phyloP scores from a whole-genome alignment of 2,329 filamentous ascomycete genomes.

The Stylonectria norvegica region DNA sequence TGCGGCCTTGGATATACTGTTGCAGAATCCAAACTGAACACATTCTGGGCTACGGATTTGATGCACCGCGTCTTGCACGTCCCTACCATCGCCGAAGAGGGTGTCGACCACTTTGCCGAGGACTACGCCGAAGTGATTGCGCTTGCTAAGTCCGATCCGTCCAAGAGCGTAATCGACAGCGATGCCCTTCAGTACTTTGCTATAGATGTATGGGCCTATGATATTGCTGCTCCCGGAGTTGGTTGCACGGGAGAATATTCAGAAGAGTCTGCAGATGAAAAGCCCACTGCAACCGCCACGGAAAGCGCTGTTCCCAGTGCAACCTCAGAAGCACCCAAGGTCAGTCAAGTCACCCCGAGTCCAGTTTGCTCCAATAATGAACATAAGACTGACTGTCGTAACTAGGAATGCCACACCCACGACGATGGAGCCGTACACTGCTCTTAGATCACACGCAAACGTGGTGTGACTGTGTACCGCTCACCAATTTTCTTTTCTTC shows the following conservation, averaged over 20 bases:
- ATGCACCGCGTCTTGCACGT: slow-evolving; percentile 65
- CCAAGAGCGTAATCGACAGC: slow-evolving; percentile 53
- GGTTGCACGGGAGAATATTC: slow-evolving; percentile 55
- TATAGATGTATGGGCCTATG: slow-evolving; percentile 63
- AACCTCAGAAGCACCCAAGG: slow-evolving; percentile 41
- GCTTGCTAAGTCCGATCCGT: slow-evolving; percentile 46
- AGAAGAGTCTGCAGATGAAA: slow-evolving; percentile 14
- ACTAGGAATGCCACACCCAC: slow-evolving; percentile 1
- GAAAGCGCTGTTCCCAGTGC: slow-evolving; percentile 6
- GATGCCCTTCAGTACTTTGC: slow-evolving; percentile 67
- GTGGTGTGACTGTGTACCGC: too few relatives aligned
- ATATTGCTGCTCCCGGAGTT: slow-evolving; percentile 59
- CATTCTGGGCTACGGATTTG: slow-evolving; percentile 64
- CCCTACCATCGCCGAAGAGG: slow-evolving; percentile 54
- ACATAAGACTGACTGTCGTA: background rate
- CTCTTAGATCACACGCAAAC: too few relatives aligned
- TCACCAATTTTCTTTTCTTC: too few relatives aligned
- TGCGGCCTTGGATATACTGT: slow-evolving; percentile 64
- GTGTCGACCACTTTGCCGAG: slow-evolving; percentile 61
- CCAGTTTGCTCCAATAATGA: too few relatives aligned
- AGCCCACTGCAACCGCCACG: slow-evolving; percentile 13
- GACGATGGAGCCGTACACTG: background rate
- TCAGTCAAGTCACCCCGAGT: slow-evolving; percentile 7
- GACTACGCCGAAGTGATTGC: slow-evolving; percentile 53
- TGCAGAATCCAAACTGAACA: slow-evolving; percentile 51